These are phyloP conservation scores for Zelonia costaricensis DNA, from an alignment of 208 protist genomes.

Conservation along the genomic window DNA sequence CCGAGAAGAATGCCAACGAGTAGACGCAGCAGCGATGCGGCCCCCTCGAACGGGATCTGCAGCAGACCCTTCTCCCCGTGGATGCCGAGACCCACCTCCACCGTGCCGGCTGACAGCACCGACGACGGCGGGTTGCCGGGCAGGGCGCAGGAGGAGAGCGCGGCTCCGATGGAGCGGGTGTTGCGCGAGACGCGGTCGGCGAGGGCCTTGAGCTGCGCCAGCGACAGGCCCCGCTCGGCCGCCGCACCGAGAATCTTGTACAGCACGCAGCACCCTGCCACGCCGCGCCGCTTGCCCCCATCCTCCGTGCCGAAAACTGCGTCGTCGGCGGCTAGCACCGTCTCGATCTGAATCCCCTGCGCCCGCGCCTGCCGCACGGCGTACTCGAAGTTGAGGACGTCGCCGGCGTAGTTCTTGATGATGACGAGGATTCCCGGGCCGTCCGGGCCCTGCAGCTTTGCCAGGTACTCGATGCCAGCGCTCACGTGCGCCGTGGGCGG, in stretches of 20 bases:
- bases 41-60: slow-evolving; percentile 35
- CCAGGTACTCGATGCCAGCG: slow-evolving; percentile 76
- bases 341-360: slow-evolving; percentile 58
- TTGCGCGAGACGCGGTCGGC: slow-evolving; percentile 43
- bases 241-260: slow-evolving; percentile 85
- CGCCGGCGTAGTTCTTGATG: slow-evolving; percentile 94
- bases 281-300: slow-evolving; percentile 50
- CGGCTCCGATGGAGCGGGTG: slow-evolving; percentile 75
- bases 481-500: slow-evolving; percentile 68
- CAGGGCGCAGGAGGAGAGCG: slow-evolving; percentile 69
- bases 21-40: slow-evolving; percentile 26
- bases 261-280: slow-evolving; percentile 87
- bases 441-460: slow-evolving; percentile 37
- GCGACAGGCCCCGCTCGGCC: slow-evolving; percentile 44
- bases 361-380: slow-evolving; percentile 67
- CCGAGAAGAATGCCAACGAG: slow-evolving; percentile 40
- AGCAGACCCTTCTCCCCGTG: slow-evolving; percentile 83
- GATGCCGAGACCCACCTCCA: slow-evolving; percentile 92
- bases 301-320: slow-evolving; percentile 55
- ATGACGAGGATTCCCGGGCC: slow-evolving; percentile 81
- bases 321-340: slow-evolving; percentile 86
- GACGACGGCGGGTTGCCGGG: slow-evolving; percentile 56
- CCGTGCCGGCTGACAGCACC: slow-evolving; percentile 33
- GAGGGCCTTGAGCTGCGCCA: slow-evolving; percentile 55
- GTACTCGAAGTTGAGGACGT: slow-evolving; percentile 88